phyloP scores from a whole-genome alignment of 805 yeast species.

The Brettanomyces sp. region DNA sequence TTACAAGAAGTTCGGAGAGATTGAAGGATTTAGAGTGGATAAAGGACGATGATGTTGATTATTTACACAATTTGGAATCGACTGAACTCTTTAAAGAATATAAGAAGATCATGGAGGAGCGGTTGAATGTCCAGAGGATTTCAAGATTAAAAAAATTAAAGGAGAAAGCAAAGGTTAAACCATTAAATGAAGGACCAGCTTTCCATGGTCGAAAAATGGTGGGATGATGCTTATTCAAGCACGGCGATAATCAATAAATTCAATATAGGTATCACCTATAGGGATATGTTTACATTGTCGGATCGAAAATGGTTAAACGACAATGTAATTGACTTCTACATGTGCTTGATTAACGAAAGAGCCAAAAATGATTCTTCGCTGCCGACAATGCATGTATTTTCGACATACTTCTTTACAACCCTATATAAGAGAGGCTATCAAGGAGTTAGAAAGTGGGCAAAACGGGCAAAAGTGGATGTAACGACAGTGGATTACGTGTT shows the following conservation, averaged over 20 bases:
- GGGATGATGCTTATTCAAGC: conserved; percentile 21
- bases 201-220: conserved; percentile 24
- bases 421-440: conserved; percentile 63
- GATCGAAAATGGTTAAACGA: conserved; percentile 85
- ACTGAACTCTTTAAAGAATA: conserved; percentile 30
- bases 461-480: conserved; percentile 60
- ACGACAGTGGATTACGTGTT: conserved; percentile 55
- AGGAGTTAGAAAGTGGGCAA: conserved; percentile 82
- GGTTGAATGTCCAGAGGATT: conserved; percentile 27
- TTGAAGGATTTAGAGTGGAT: conserved; percentile 24
- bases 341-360: conserved; percentile 42
- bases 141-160: conserved; percentile 27
- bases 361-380: conserved; percentile 14
- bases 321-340: conserved; percentile 76
- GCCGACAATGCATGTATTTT: conserved; percentile 55
- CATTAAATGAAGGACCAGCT: conserved; percentile 25
- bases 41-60: conserved; percentile 22
- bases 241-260: conserved; percentile 25
- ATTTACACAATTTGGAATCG: conserved; percentile 21
- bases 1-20: conserved; percentile 15
- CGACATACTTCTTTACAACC: conserved; percentile 80
- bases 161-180: conserved; percentile 24
- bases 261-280: conserved; percentile 49
- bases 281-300: conserved; percentile 63
- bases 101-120: conserved; percentile 34